These are phyloP conservation scores for Samsoniella hepiali DNA, from an alignment of 2,329 filamentous ascomycete species.

Conservation along the genomic window DNA sequence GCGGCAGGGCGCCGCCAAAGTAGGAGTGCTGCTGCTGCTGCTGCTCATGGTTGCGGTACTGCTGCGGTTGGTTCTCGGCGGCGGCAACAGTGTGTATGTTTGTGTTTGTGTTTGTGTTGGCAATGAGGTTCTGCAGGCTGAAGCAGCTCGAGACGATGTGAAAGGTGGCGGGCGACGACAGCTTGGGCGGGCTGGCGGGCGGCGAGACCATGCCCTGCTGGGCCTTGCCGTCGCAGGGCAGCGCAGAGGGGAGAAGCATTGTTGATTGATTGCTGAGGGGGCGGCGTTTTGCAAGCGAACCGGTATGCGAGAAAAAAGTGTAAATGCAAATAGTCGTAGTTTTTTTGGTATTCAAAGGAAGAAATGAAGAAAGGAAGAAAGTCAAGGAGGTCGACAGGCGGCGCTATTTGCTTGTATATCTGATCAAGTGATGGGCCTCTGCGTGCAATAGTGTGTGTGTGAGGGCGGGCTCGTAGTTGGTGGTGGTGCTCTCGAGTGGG, in stretches of 20 bases:
- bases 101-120: constrained; percentile 29
- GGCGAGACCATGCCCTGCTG: constrained; percentile 56
- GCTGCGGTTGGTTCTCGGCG: background rate
- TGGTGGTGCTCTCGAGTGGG: background rate
- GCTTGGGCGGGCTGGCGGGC: constrained; percentile 52
- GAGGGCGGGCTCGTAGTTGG: background rate
- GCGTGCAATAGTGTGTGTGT: background rate
- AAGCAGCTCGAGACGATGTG: constrained; percentile 59
- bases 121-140: constrained; percentile 58
- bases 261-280: background rate
- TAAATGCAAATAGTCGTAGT: constrained; percentile 2
- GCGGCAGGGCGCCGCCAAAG: constrained; percentile 35
- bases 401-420: constrained; percentile 14
- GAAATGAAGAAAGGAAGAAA: background rate
- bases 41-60: background rate
- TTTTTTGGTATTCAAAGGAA: background rate
- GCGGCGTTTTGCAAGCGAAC: background rate
- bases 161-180: constrained; percentile 45
- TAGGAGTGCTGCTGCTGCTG: background rate
- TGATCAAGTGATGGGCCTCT: background rate
- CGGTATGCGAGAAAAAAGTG: background rate
- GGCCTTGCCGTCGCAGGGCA: constrained; percentile 53
- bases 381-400: background rate
- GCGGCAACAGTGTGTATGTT: too few species aligned
- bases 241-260: constrained; percentile 59